Base-by-base conservation (phyloP, 257 asterid species). In the Przewalskia tangutica region DNA sequence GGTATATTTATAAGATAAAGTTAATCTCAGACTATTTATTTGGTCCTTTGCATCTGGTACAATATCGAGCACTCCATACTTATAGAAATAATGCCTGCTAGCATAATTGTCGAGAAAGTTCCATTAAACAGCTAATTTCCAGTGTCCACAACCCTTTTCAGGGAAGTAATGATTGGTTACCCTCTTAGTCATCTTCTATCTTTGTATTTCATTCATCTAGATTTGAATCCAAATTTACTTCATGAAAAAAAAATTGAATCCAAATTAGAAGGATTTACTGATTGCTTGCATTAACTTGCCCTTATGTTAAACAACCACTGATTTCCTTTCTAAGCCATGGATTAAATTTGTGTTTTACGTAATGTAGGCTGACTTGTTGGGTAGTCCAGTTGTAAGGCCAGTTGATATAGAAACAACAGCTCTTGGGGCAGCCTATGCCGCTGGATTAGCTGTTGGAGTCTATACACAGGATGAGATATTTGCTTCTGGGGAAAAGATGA, bases 371-470 rank as follows among this genome's bases (percentile, higher is more conserved):
- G 97, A 94, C 84, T 76, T 95, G 86, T 83, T 95, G 66, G 98
- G 98, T 55, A 89, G 23, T 44, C 90, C 98, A 0, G 98, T 95
- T 7, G 92, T 92, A 68, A 88, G 98, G 62, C 98, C 98, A 46
- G 95, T 90, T 48, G 94, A 95, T 84, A 92, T 88, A 65, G 99
- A 94, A 89, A 96, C 99, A 1, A 94, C 99, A 1, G 99, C 98
- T 9, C 97, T 94, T 46, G 99, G 99, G 54, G 99, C 98, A 1
- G 99, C 98, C 42, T 96, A 89, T 42, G 99, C 97, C 44, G 98
- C 98, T 62, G 99, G 98, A 89, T 77, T 96, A 83, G 99, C 98
- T 1, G 91, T 91, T 6, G 98, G 98, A 0, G 86, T 96, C 10
- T 96, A 98, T 95, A 91, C 91, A 0, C 94, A 96, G 83, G 63